Conservation (phyloP, 345 rosid genomes). For the Euphorbia tirucalli region DNA sequence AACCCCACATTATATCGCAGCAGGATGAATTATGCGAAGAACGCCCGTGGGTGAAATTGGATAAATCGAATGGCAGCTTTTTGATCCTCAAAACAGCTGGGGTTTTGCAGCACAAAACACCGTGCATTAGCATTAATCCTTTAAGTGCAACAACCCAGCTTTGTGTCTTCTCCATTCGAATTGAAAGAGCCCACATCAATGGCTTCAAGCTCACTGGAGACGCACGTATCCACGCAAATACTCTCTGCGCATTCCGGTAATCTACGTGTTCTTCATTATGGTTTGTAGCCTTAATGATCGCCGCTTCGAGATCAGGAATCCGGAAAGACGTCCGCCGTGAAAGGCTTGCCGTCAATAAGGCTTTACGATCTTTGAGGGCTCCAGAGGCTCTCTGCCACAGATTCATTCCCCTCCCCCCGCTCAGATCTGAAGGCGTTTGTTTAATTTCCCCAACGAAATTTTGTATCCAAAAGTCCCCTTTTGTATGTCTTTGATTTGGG, state of each 20-base stretch:
- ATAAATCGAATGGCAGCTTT: conserved; percentile 69
- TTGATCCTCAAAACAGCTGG: conserved; percentile 44
- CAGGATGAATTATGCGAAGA: conserved; percentile 30
- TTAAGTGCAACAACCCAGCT: conserved; percentile 82
- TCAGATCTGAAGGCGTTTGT: too few relatives aligned
- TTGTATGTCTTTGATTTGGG: too few relatives aligned
- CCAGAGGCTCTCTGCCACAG: conserved; percentile 71
- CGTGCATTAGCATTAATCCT: conserved; percentile 74
- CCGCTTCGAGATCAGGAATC: conserved; percentile 57
- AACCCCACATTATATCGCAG: conserved; percentile 60
- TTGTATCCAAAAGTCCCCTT: too few relatives aligned
- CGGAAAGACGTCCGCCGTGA: conserved; percentile 33
- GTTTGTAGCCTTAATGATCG: conserved; percentile 76
- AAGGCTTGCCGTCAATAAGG: conserved; percentile 44
- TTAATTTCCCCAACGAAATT: too few relatives aligned
- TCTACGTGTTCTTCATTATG: conserved; percentile 60
- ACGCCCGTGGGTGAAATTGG: conserved; percentile 52
- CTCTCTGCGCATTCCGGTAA: conserved; percentile 57
- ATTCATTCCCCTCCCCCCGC: conserved; percentile 39
- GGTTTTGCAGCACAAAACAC: conserved; percentile 63
- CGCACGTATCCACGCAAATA: conserved; percentile 60
- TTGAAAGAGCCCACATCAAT: conserved; percentile 43
- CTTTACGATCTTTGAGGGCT: conserved; percentile 71
- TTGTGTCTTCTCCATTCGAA: conserved; percentile 53
- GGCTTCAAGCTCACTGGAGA: conserved; percentile 62